Evolutionary conservation across 305 asterid species (phyloP).

Genomic region (Plantago lanceolata): DNA sequence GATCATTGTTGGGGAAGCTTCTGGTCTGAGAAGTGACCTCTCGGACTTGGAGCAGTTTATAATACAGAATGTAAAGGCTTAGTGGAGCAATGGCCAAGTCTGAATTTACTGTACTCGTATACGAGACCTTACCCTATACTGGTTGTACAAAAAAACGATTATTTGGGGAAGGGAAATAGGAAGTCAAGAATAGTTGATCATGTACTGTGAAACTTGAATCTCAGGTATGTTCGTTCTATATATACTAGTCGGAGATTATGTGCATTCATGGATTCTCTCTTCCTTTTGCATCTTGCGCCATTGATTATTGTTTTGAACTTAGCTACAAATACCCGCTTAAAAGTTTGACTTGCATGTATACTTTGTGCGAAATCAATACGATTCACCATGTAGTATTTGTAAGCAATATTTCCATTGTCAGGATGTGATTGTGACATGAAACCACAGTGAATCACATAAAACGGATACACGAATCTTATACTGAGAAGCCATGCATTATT

Average conservation of each 20-base stretch:
- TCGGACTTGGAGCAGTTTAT: slow-evolving; percentile 59
- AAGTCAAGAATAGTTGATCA: background rate
- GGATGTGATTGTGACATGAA: too few species aligned
- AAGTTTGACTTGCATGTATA: too few species aligned
- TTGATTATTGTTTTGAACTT: background rate
- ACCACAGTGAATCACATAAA: too few species aligned
- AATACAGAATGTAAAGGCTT: slow-evolving; percentile 53
- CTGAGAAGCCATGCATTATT: too few species aligned
- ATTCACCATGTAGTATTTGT: too few species aligned
- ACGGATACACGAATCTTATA: too few species aligned
- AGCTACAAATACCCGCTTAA: too few species aligned
- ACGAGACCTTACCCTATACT: background rate
- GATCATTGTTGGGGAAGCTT: slow-evolving; percentile 58
- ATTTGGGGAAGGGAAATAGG: background rate
- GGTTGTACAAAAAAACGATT: background rate
- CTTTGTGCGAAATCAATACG: too few species aligned
- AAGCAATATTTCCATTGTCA: too few species aligned
- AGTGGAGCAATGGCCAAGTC: slow-evolving; percentile 5
- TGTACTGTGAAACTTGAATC: background rate
- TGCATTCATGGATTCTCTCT: background rate
- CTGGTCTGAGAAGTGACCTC: slow-evolving; percentile 51
- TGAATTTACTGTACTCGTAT: background rate
- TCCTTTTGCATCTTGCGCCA: background rate
- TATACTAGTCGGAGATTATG: background rate
- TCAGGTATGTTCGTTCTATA: background rate